Evolutionary conservation across 2,329 filamentous ascomycete species (phyloP).

Genomic region (Pseudocercospora fijiensis): DNA sequence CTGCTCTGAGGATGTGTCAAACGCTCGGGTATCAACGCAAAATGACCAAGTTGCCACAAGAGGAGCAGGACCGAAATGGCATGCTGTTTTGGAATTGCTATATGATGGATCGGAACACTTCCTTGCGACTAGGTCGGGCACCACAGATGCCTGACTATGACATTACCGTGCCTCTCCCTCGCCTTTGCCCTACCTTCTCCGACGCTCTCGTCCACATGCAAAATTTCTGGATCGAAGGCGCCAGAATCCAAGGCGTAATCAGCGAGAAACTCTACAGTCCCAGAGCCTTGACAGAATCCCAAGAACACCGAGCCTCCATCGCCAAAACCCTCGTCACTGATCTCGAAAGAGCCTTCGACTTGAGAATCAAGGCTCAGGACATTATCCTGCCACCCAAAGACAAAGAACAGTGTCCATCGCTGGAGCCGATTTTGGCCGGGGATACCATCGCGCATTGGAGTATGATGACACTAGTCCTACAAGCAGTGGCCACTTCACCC

Average conservation of each 20-base stretch:
- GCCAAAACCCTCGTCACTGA: neutral
- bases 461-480: neutral
- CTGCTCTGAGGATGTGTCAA: conserved; percentile 9
- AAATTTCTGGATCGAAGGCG: conserved; percentile 2
- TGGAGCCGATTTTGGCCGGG: conserved; percentile 4
- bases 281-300: neutral
- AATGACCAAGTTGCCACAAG: conserved; percentile 5
- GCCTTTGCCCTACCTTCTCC: neutral
- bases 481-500: conserved; percentile 3
- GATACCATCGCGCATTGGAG: conserved; percentile 1
- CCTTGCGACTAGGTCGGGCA: conserved; percentile 6
- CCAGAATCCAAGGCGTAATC: conserved; percentile 2
- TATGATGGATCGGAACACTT: conserved; percentile 2
- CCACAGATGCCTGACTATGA: conserved; percentile 6
- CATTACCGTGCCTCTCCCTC: conserved; percentile 1
- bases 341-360: neutral
- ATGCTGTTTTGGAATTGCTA: conserved; percentile 11
- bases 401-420: neutral
- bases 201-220: neutral
- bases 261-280: conserved; percentile 12
- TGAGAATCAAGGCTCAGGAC: neutral
- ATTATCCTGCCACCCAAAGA: neutral
- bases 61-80: conserved; percentile 1
- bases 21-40: conserved; percentile 6
- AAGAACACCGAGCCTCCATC: neutral